Conservation (phyloP, 1,284 basidiomycete species). For the Trichosporon asahii region DNA sequence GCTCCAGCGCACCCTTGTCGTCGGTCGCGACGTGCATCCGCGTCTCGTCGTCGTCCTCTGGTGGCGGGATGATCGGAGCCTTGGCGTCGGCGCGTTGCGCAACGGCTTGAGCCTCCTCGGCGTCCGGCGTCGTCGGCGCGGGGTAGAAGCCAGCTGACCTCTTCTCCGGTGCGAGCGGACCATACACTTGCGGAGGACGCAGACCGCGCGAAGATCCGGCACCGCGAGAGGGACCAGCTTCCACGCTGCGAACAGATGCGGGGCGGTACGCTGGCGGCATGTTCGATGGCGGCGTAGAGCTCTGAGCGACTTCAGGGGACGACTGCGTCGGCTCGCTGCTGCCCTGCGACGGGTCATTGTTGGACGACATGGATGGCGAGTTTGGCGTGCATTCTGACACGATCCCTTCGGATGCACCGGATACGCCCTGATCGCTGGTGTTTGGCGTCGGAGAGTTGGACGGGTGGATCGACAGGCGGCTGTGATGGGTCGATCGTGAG, state of each 20-base stretch:
- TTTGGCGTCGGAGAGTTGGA: neutral
- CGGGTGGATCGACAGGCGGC: neutral
- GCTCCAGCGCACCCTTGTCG: slow-evolving; percentile 49
- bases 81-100: slow-evolving; percentile 45
- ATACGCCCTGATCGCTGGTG: slow-evolving; percentile 4
- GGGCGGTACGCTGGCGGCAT: slow-evolving; percentile 50
- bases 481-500: neutral
- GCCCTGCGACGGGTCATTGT: neutral
- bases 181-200: neutral
- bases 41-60: slow-evolving; percentile 19
- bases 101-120: slow-evolving; percentile 44
- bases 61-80: slow-evolving; percentile 19
- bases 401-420: neutral
- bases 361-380: neutral
- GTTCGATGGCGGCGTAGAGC: slow-evolving; percentile 17
- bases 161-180: slow-evolving; percentile 36
- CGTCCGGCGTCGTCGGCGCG: slow-evolving; percentile 47
- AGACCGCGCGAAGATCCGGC: slow-evolving; percentile 16
- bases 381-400: neutral
- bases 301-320: neutral
- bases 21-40: slow-evolving; percentile 48
- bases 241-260: slow-evolving; percentile 38
- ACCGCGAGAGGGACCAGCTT: neutral
- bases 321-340: neutral
- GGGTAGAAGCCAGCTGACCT: slow-evolving; percentile 47